These are phyloP conservation scores for Nephelium lappaceum DNA, from an alignment of 345 rosid species.

Conservation along the genomic window DNA sequence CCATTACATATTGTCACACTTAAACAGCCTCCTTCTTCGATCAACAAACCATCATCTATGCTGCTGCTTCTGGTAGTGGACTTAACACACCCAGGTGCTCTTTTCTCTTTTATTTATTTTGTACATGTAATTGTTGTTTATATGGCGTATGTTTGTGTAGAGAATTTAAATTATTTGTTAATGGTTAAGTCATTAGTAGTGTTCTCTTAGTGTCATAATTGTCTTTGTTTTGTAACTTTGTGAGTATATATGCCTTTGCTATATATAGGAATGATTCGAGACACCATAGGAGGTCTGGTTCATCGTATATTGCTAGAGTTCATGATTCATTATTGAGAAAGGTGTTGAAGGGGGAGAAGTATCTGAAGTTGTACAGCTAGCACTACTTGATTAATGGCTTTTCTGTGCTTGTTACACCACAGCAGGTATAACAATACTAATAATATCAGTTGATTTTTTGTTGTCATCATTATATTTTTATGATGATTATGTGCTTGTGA, in stretches of 20 bases:
- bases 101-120: neutral
- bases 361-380: constrained; percentile 90
- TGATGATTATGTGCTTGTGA: constrained; percentile 31
- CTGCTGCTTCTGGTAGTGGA: constrained; percentile 36
- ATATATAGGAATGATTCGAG: constrained; percentile 56
- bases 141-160: neutral
- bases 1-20: constrained; percentile 69
- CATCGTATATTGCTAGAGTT: constrained; percentile 67
- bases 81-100: constrained; percentile 51
- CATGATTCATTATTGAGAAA: constrained; percentile 81
- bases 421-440: constrained; percentile 59
- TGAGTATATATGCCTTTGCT: constrained; percentile 13
- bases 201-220: neutral
- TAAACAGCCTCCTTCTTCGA: constrained; percentile 61
- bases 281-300: constrained; percentile 40
- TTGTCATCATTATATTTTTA: constrained; percentile 22
- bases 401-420: constrained; percentile 80
- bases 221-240: neutral
- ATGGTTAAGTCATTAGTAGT: neutral
- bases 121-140: too few species aligned
- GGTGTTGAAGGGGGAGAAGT: constrained; percentile 71
- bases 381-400: constrained; percentile 93
- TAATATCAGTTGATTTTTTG: constrained; percentile 11
- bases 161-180: neutral
- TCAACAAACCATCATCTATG: constrained; percentile 24